These are phyloP conservation scores for Farysia itapuensis DNA, from an alignment of 1,284 basidiomycete genomes.

Conservation along the genomic window DNA sequence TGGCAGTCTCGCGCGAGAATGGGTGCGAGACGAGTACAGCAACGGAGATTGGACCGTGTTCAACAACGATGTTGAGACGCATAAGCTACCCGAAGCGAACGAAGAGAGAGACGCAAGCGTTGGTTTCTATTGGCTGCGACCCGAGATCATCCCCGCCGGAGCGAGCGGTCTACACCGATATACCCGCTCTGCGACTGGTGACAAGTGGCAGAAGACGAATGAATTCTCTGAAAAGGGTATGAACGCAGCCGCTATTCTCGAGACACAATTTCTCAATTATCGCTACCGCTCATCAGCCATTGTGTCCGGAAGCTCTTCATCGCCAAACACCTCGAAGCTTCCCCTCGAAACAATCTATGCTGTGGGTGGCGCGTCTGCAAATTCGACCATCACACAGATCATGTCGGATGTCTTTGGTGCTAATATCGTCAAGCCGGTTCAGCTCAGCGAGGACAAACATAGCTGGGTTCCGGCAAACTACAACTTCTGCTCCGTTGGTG, in stretches of 20 bases:
- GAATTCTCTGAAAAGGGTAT: constrained; percentile 61
- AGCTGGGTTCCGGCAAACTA: constrained; percentile 30
- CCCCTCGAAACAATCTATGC: constrained; percentile 71
- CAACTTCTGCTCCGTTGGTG: constrained; percentile 56
- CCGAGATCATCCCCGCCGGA: constrained; percentile 76
- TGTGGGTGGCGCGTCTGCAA: constrained; percentile 78
- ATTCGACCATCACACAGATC: constrained; percentile 73
- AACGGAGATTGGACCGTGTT: constrained; percentile 71
- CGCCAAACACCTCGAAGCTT: constrained; percentile 1
- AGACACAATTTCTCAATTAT: constrained; percentile 82
- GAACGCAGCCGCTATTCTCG: constrained; percentile 79
- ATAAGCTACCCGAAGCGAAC: constrained; percentile 7
- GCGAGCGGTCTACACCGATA: constrained; percentile 73
- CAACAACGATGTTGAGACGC: constrained; percentile 68
- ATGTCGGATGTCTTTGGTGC: constrained; percentile 74
- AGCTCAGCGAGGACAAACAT: constrained; percentile 23
- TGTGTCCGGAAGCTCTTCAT: constrained; percentile 62
- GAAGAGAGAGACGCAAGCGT: not conserved
- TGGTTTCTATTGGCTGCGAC: constrained; percentile 75
- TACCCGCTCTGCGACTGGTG: constrained; percentile 47
- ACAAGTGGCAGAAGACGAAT: constrained; percentile 38
- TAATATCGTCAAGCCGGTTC: constrained; percentile 42
- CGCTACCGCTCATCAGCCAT: constrained; percentile 71
- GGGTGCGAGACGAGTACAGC: constrained; percentile 73
- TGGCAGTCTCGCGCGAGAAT: constrained; percentile 66